A percentile compares a stretch with the other conserved stretches of the same genome.
These are phyloP conservation scores for Pholiota molesta DNA, from an alignment of 768 basidiomycete species.

Conservation along the genomic window DNA sequence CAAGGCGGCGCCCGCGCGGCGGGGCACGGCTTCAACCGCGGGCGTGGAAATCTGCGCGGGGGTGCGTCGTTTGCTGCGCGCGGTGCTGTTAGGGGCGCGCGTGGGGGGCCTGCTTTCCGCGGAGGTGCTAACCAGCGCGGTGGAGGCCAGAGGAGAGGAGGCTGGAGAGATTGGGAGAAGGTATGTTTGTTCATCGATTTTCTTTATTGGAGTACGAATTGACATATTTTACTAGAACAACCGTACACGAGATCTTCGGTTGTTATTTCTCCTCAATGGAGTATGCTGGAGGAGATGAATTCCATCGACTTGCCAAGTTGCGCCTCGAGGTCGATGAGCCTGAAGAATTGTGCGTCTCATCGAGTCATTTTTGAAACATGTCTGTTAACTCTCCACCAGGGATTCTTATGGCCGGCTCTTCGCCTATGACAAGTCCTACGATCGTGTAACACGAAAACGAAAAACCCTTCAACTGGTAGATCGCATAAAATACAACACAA, in stretches of 20 bases:
- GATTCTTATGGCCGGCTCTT: slow-evolving; percentile 89
- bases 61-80: slow-evolving; percentile 42
- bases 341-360: slow-evolving; percentile 77
- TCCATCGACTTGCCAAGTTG: slow-evolving; percentile 88
- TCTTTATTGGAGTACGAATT: neutral
- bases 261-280: slow-evolving; percentile 89
- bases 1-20: slow-evolving; percentile 70
- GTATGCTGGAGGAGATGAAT: slow-evolving; percentile 98
- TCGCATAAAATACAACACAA: slow-evolving; percentile 95
- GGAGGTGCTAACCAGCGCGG: slow-evolving; percentile 51
- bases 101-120: slow-evolving; percentile 47
- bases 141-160: slow-evolving; percentile 60
- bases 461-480: slow-evolving; percentile 91
- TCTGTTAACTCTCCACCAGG: slow-evolving; percentile 39
- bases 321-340: slow-evolving; percentile 93
- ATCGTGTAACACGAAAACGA: slow-evolving; percentile 93
- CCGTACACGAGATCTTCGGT: slow-evolving; percentile 92
- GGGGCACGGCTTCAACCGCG: slow-evolving; percentile 68
- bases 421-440: slow-evolving; percentile 92
- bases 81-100: slow-evolving; percentile 48
- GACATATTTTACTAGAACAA: slow-evolving; percentile 55
- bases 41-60: slow-evolving; percentile 58
- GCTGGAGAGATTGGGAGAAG: slow-evolving; percentile 96
- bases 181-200: slow-evolving; percentile 38
- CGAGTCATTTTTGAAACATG: slow-evolving; percentile 4